phyloP scores from a whole-genome alignment of 2,329 filamentous ascomycete species.

The Domatiomyces catenatus region DNA sequence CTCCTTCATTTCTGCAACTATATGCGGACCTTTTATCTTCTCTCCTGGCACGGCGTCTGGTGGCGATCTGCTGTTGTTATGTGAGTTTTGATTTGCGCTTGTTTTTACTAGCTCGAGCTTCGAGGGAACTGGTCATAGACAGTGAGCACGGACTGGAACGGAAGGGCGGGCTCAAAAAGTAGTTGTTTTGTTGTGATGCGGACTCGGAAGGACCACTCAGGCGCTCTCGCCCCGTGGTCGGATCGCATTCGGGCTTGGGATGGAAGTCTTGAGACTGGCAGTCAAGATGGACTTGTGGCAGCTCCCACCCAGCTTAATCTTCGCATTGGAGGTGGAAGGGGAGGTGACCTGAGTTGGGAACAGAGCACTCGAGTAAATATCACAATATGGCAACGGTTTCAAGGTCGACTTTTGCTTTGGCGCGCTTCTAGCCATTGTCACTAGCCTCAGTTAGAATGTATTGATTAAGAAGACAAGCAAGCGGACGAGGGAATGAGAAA shows the following conservation, averaged over 20 bases:
- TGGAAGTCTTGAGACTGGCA: background rate
- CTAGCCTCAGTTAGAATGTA: background rate
- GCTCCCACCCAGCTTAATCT: background rate
- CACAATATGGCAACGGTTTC: background rate
- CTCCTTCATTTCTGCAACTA: conserved; percentile 2
- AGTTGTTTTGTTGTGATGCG: background rate
- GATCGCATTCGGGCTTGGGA: background rate
- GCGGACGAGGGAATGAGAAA: background rate
- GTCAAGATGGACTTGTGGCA: background rate
- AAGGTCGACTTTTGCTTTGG: background rate
- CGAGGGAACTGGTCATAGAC: background rate
- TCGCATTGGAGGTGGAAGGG: no score
- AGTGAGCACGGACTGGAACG: background rate
- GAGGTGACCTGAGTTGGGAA: background rate
- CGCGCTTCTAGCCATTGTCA: background rate
- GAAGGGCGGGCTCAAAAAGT: background rate
- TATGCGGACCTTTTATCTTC: conserved; percentile 1
- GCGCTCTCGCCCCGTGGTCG: background rate
- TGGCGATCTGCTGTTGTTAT: conserved; percentile 3
- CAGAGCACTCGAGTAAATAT: background rate
- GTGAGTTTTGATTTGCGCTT: conserved; percentile 14
- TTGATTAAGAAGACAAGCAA: background rate
- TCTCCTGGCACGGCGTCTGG: conserved; percentile 3
- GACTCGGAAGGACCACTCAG: background rate
- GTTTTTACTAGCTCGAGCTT: conserved; percentile 5